Evolutionary conservation across 305 asterid species (phyloP), one percentile per base, ranked within the genome.

Genomic region (Ilex paraguariensis): DNA sequence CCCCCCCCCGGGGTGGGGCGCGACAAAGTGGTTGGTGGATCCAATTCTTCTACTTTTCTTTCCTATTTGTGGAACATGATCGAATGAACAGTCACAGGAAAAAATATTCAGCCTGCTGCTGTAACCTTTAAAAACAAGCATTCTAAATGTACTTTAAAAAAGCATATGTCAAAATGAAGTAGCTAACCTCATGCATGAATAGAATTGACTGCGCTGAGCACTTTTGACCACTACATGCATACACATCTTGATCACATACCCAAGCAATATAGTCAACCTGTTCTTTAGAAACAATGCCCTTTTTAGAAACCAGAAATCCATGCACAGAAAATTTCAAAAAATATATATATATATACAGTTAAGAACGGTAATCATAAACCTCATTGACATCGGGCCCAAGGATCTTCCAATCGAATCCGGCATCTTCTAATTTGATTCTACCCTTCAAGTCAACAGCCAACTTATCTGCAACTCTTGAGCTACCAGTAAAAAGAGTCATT

Each of bases 231-330:
- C 96, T 92, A 60, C 98, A 92, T 15, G 98, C 98, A 69, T 87
- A 92, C 13, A 96, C 98, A 60, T 92, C 98, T 81, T 90, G 98
- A 79, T 92, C 98, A 70, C 97, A 90, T 39, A 92, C 98, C 98
- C 97, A 92, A 12, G 98, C 91, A 69, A 87, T 83, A 62, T 90
- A 90, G 65, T 90, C 95, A 68, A 84, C 91, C 98, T 90, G 70
- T 52, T 4, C 4, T 52, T 17, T 7, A 52, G 52, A 46, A 13
- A 13, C 32, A 17, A 63, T 31, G 48, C 49, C 45, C n/a, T 36
- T 36, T 36, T 5, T 36, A 36, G 42, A 8, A 36, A 3, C 42
- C 42, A 36, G 42, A 36, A 36, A 2, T 36, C 7, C 42, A 36
- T 45, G 57, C 17, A 57, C 53, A 53, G 9, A 59, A 13, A 21